Evolutionary conservation across 2,329 filamentous ascomycete species (phyloP).

Genomic region (Camillea tinctor): DNA sequence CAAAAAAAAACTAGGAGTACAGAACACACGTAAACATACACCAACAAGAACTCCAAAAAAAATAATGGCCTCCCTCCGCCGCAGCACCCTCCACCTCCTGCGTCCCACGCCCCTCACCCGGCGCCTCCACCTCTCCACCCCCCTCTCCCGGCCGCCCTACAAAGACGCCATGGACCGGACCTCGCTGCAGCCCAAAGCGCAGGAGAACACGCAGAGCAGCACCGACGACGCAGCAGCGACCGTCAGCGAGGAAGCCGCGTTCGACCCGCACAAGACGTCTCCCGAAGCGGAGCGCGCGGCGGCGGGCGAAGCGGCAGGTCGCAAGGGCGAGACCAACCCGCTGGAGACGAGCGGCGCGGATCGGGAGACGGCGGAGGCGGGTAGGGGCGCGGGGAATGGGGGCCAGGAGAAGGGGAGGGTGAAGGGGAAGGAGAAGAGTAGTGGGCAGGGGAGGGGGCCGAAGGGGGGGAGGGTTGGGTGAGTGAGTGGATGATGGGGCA

Average conservation of each 20-base stretch:
- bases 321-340: no score
- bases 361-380: slow-evolving; percentile 29
- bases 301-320: slow-evolving; percentile 27
- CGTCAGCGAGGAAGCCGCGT: slow-evolving; percentile 57
- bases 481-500: no score
- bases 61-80: neutral
- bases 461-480: slow-evolving; percentile 33
- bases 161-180: slow-evolving; percentile 58
- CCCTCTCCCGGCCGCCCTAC: slow-evolving; percentile 35
- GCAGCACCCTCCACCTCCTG: neutral
- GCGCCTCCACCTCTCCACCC: slow-evolving; percentile 2
- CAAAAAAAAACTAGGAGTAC: neutral
- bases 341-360: slow-evolving; percentile 41
- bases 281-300: slow-evolving; percentile 59
- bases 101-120: neutral
- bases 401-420: slow-evolving; percentile 33
- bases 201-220: slow-evolving; percentile 68
- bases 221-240: slow-evolving; percentile 60
- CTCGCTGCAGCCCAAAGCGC: slow-evolving; percentile 61
- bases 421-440: slow-evolving; percentile 33
- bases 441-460: slow-evolving; percentile 21
- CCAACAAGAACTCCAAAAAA: neutral
- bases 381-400: slow-evolving; percentile 29
- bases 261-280: slow-evolving; percentile 64
- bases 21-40: no score